Evolutionary conservation across 306 rosid genomes (phyloP).

Genomic region (Dalbergia cultrata): DNA sequence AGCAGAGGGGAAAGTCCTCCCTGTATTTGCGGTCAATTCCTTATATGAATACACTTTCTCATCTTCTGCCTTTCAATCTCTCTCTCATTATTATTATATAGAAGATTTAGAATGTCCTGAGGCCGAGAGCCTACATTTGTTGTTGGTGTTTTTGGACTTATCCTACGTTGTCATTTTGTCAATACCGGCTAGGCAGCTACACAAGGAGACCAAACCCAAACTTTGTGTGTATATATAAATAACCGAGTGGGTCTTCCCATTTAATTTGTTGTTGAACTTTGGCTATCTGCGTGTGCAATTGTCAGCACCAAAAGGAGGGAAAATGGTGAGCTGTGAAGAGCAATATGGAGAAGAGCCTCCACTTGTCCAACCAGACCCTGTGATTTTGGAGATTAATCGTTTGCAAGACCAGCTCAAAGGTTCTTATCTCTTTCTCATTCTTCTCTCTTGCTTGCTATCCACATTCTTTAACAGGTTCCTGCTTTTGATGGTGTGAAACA

Average conservation of each 20-base stretch:
- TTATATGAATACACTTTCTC: constrained; percentile 46
- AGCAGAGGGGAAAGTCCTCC: constrained; percentile 45
- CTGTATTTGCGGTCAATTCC: constrained; percentile 66
- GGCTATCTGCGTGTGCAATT: background rate
- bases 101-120: background rate
- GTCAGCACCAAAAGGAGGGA: constrained; percentile 3
- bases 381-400: constrained; percentile 78
- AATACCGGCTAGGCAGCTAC: constrained; percentile 30
- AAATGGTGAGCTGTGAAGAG: constrained; percentile 71
- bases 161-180: constrained; percentile 19
- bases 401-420: constrained; percentile 81
- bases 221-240: constrained; percentile 23
- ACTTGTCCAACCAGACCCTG: constrained; percentile 63
- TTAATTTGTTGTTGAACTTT: constrained; percentile 18
- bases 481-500: background rate
- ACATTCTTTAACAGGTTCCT: constrained; percentile 2
- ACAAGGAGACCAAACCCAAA: background rate
- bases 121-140: constrained; percentile 30
- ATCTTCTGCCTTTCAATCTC: constrained; percentile 43
- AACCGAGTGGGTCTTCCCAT: background rate
- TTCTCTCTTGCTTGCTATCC: background rate
- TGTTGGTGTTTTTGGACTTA: constrained; percentile 32
- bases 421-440: constrained; percentile 41
- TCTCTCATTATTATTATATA: constrained; percentile 16
- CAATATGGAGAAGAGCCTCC: constrained; percentile 58